Percentiles rank a stretch among this genome's conserved stretches.
Evolutionary conservation across 2,329 filamentous ascomycete genomes (phyloP).

Genomic region (Aurifilum marmelostoma): DNA sequence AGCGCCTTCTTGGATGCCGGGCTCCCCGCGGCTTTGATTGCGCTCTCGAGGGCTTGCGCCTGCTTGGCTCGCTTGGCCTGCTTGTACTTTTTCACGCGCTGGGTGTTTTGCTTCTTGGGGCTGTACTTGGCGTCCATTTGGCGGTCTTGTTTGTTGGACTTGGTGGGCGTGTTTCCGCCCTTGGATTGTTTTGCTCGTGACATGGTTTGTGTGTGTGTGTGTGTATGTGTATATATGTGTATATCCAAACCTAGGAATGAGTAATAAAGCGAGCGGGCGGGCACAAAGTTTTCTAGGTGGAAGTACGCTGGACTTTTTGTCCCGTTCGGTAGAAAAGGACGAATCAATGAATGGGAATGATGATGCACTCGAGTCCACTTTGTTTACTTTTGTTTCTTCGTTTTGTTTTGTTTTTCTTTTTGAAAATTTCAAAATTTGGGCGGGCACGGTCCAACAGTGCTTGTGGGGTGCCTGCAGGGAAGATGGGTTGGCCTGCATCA

Average conservation of each 20-base stretch:
- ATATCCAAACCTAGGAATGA: too few species aligned
- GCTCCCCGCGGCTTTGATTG: conserved; percentile 14
- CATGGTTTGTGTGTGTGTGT: conserved; percentile 5
- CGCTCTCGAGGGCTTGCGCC: conserved; percentile 10
- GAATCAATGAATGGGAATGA: neutral
- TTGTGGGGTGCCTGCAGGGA: conserved; percentile 18
- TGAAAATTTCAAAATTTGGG: conserved; percentile 25
- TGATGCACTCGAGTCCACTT: neutral
- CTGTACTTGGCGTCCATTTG: conserved; percentile 11
- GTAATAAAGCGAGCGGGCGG: neutral
- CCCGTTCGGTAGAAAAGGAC: too few species aligned
- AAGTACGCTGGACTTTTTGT: too few species aligned
- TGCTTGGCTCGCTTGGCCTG: conserved; percentile 11
- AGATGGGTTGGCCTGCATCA: neutral
- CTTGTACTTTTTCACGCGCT: conserved; percentile 19
- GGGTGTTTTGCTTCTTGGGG: conserved; percentile 15
- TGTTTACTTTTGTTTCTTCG: neutral
- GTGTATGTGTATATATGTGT: neutral
- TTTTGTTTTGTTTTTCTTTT: conserved; percentile 1
- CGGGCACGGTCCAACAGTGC: conserved; percentile 24
- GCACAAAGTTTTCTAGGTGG: neutral
- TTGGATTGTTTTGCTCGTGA: conserved; percentile 11
- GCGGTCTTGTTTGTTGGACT: conserved; percentile 13
- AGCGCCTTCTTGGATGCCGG: conserved; percentile 16
- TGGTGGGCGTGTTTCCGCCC: conserved; percentile 12